These are phyloP conservation scores for Malus fusca DNA, from an alignment of 306 rosid genomes.

Conservation along the genomic window DNA sequence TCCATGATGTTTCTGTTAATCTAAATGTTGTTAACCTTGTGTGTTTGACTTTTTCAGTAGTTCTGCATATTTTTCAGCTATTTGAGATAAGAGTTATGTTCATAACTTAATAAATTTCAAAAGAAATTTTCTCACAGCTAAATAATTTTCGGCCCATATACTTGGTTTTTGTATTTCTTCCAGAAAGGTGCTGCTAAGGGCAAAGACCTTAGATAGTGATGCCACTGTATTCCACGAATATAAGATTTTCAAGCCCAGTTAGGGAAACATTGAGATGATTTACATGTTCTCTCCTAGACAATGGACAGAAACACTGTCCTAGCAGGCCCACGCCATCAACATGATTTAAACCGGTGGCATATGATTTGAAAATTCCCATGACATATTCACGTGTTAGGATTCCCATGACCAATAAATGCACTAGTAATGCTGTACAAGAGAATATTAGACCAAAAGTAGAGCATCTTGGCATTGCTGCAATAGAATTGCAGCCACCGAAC, in stretches of 20 bases:
- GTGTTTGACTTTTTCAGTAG: neutral
- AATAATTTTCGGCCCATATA: neutral
- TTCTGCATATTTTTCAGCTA: neutral
- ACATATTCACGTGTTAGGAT: neutral
- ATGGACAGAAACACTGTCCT: neutral
- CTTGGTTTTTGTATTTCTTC: neutral
- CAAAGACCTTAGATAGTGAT: neutral
- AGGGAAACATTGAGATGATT: neutral
- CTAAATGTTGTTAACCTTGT: neutral
- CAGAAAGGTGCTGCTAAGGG: neutral
- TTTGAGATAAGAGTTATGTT: neutral
- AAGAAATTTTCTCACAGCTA: neutral
- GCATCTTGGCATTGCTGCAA: neutral
- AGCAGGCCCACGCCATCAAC: neutral
- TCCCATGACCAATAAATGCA: neutral
- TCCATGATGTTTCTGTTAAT: neutral
- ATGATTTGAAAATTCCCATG: neutral
- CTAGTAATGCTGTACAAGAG: neutral
- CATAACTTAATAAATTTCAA: neutral
- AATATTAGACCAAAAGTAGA: neutral
- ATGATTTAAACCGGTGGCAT: neutral
- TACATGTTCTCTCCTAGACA: neutral
- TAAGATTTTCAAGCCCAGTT: neutral
- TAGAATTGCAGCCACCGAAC: neutral
- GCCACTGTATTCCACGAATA: neutral